These are phyloP conservation scores for Citrullus colocynthis DNA, from an alignment of 306 rosid species.

Conservation along the genomic window DNA sequence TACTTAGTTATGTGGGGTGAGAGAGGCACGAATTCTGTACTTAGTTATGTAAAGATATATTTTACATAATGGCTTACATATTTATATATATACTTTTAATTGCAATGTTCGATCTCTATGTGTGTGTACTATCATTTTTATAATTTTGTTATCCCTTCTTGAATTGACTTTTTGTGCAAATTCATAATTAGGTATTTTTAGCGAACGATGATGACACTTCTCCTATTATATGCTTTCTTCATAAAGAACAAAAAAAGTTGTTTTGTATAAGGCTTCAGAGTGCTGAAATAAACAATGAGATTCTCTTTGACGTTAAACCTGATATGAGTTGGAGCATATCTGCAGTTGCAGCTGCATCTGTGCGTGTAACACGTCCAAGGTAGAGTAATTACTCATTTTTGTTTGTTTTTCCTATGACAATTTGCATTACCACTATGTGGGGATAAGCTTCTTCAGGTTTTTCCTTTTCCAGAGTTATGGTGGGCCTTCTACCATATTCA, in stretches of 20 bases:
- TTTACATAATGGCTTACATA: background rate
- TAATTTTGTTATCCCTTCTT: background rate
- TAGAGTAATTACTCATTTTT: slow-evolving; percentile 6
- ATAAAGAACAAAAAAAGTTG: slow-evolving; percentile 76
- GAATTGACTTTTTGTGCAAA: slow-evolving; percentile 19
- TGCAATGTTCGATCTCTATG: background rate
- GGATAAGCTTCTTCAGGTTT: slow-evolving; percentile 14
- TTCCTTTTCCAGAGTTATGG: slow-evolving; percentile 44
- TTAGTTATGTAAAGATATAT: background rate
- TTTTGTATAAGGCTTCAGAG: slow-evolving; percentile 72
- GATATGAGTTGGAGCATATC: slow-evolving; percentile 95
- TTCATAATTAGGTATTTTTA: slow-evolving; percentile 60
- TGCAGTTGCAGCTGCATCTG: slow-evolving; percentile 80
- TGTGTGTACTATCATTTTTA: background rate
- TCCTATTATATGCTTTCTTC: slow-evolving; percentile 84
- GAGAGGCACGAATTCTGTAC: background rate
- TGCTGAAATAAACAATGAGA: slow-evolving; percentile 79
- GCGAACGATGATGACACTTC: slow-evolving; percentile 71
- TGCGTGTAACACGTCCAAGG: slow-evolving; percentile 80
- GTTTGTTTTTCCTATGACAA: background rate
- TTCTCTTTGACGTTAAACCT: slow-evolving; percentile 70
- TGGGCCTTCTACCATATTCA: slow-evolving; percentile 62
- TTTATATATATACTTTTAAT: background rate
- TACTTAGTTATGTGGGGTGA: background rate
- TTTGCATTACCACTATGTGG: slow-evolving; percentile 6